Conservation (phyloP, 257 asterid species). For the Hygrophila difformis region DNA sequence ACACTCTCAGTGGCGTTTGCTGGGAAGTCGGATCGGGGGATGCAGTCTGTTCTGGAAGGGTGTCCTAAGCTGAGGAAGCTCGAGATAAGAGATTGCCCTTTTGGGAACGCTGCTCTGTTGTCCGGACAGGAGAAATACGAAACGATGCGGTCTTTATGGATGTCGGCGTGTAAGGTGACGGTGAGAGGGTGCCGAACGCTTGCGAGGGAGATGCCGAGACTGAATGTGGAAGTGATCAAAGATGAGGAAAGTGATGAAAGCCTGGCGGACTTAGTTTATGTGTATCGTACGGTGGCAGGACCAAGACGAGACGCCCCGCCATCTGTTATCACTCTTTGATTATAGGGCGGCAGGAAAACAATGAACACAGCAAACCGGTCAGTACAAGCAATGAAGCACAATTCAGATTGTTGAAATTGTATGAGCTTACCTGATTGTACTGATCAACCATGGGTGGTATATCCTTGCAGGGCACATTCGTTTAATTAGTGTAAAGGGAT, state of each 20-base stretch:
- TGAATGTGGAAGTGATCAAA: constrained; percentile 70
- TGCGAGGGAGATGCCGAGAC: constrained; percentile 56
- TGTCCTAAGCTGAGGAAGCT: constrained; percentile 78
- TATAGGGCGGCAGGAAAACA: no score
- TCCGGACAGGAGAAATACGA: constrained; percentile 55
- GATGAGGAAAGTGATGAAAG: constrained; percentile 40
- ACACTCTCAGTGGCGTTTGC: constrained; percentile 83
- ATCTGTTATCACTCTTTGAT: constrained; percentile 62
- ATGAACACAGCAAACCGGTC: no score
- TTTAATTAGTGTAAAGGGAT: no score
- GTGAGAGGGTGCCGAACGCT: constrained; percentile 54
- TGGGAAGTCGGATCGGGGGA: constrained; percentile 64
- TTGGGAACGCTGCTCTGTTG: constrained; percentile 57
- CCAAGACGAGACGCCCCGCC: constrained; percentile 77
- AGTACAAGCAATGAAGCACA: no score
- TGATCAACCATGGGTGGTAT: no score
- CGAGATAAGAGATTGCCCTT: constrained; percentile 80
- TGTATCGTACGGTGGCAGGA: constrained; percentile 78
- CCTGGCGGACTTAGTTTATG: constrained; percentile 47
- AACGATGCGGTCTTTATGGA: constrained; percentile 73
- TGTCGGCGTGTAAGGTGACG: constrained; percentile 60
- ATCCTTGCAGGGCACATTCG: no score
- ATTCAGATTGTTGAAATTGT: no score
- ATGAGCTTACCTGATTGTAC: no score
- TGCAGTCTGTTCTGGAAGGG: constrained; percentile 66